Evolutionary conservation across 495 filamentous ascomycete species (phyloP), one percentile per base, ranked within the genome.

Genomic region (Penicillium coprophilum): DNA sequence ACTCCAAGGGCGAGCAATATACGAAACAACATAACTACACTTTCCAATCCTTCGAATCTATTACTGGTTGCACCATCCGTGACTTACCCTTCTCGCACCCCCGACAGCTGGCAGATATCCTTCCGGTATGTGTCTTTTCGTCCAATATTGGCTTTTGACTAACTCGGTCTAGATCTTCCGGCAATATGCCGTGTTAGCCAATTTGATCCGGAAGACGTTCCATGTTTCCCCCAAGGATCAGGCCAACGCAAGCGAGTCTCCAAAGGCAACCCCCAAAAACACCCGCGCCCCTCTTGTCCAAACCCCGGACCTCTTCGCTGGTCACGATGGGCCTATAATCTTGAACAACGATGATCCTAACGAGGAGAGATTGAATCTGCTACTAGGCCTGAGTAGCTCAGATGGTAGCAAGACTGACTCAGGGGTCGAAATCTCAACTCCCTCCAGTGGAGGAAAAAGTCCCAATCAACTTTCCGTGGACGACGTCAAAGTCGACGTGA

Each of bases 11-110:
- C 12, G 59, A 73, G 28, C 72, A 78, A 24, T 65, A 56, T 3
- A 70, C 68, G 23, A 82, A 79, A 31, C 72, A 63, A 0, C 92
- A 96, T 53, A 65, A 62, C 46, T 91, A 91, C 68, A 85, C 80
- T 0, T 82, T 97, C 40, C 85, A 84, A 56, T 79, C 89, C 3
- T 80, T 87, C 49, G 87, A 90, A 56, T 78, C 83, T 3, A 85
- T 88, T 15, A 87, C 82, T 47, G 88, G 88, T 4, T 78, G 85
- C 34, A 80, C 79, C 2, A 67, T 98, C 23, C 81, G 80, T 36
- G 81, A 89, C 20, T 72, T 97, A 9, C 86, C 89, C 1, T 96
- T 98, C 62, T 83, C 85, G 2, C 94, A 97, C 65, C 94, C 94
- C 2, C 82, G 86, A 48, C 91, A 97, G 64, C 74, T 98, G 13